These are phyloP conservation scores for Pascua guehoae DNA, from an alignment of 1,284 basidiomycete species.

Conservation along the genomic window DNA sequence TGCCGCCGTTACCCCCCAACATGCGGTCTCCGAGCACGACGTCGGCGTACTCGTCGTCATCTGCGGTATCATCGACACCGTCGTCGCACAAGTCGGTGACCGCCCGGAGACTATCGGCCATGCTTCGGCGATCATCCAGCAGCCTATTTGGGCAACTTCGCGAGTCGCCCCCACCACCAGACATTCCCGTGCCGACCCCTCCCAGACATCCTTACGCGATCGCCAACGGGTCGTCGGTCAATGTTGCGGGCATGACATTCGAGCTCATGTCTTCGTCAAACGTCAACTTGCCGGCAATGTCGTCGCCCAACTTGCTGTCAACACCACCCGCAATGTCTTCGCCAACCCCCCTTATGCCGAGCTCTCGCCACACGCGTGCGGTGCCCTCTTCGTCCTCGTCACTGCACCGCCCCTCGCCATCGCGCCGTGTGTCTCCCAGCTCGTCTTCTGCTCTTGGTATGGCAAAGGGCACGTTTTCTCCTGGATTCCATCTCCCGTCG, in stretches of 20 bases:
- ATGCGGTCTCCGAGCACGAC: constrained; percentile 28
- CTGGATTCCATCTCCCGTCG: constrained; percentile 41
- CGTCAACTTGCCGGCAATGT: constrained; percentile 1
- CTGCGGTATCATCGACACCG: constrained; percentile 4
- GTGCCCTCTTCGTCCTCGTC: no score
- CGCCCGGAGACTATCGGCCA: constrained; percentile 11
- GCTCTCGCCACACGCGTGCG: no score
- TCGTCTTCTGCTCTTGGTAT: no score
- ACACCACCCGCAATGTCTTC: no score
- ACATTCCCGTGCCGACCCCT: no score
- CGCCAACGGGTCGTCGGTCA: no score
- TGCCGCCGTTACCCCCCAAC: constrained; percentile 35
- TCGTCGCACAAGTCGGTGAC: constrained; percentile 8
- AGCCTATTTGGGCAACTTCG: constrained; percentile 18
- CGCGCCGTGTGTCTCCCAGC: no score
- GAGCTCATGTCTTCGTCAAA: neutral
- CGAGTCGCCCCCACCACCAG: constrained; percentile 2
- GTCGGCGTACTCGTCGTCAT: constrained; percentile 6
- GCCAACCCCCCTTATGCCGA: no score
- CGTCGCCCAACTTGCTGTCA: no score
- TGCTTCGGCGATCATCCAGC: constrained; percentile 34
- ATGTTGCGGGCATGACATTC: no score
- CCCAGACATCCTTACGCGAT: no score
- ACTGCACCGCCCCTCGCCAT: no score
- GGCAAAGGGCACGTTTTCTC: constrained; percentile 27